Base-by-base conservation (phyloP, 2,329 filamentous ascomycete species). In the Sclerotinia spermophila region DNA sequence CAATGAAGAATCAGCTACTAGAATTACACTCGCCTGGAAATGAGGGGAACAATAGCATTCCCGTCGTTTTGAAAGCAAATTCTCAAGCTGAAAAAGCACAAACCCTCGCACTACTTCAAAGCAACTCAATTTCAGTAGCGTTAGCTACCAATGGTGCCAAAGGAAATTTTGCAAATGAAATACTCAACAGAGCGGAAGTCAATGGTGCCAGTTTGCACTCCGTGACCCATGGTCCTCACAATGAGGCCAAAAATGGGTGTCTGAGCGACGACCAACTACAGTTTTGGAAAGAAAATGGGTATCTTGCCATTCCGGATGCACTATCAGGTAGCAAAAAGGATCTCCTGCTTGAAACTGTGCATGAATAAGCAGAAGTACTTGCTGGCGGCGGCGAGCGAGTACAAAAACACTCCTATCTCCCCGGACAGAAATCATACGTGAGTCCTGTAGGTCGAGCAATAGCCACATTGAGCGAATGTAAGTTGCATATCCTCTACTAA, bases 231-330 rank as follows among this genome's bases (percentile, higher is more conserved):
- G 5, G 53, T 21, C 15, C 45, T 19, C 15, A 19, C 6, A 11
- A 66, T 10, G 35, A 67, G 17, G 19, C 48, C 3, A 40, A 42
- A 15, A 27, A 27, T n/a, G 53, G 65, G n/a, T 1, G 27, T 38
- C 35, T 67, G 6, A 59, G 35, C 40, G 21, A 45, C 21, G 53
- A 67, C n/a, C 65, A 67, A 48, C 35, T 67, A 13, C 65, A 59
- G n/a, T 59, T 59, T 15, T 67, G 65, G 65, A 56, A 30, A 44
- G 65, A 67, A 27, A 67, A 67, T 35, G 65, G 53, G 6, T 67
- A 67, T 30, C 40, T 67, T 3, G 27, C 59, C 24, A 67, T 67
- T 21, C 53, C 53, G 21, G 33, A 67, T 5, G 53, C 30, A 56
- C 7, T 67, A n/a, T 13, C 65, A 6, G 38, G 5, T 1, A 24